Percentiles rank a stretch among this genome's conserved stretches.
Evolutionary conservation across 192 early-diverging fungal species (phyloP).

Genomic region (Phycomyces blakesleeanus): DNA sequence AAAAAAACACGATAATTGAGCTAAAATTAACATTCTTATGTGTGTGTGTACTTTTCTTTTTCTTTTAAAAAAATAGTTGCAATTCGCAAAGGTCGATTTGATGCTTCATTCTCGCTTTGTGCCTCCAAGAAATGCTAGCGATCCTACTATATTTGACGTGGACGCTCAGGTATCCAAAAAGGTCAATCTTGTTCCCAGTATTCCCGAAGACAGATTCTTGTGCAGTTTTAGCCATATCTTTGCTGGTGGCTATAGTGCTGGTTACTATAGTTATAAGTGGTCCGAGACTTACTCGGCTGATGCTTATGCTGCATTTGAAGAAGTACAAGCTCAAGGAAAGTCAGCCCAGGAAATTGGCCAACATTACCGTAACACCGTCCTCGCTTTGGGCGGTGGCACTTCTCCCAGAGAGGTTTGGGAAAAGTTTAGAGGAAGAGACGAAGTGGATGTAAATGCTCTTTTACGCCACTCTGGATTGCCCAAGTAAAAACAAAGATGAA

Average conservation of each 20-base stretch:
- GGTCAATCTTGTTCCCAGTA: slow-evolving; percentile 39
- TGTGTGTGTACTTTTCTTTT: not conserved
- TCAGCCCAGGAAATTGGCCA: slow-evolving; percentile 32
- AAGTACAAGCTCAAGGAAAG: slow-evolving; percentile 32
- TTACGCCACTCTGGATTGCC: slow-evolving; percentile 49
- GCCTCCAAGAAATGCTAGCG: slow-evolving; percentile 10
- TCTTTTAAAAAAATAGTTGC: slow-evolving; percentile 27
- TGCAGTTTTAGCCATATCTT: slow-evolving; percentile 60
- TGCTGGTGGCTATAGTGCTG: slow-evolving; percentile 54
- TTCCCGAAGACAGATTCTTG: slow-evolving; percentile 51
- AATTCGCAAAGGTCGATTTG: slow-evolving; percentile 50
- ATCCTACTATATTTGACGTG: slow-evolving; percentile 51
- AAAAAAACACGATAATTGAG: not conserved
- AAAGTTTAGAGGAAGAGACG: slow-evolving; percentile 47
- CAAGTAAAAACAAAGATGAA: not conserved
- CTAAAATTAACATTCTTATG: slow-evolving; percentile 1
- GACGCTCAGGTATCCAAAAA: slow-evolving; percentile 43
- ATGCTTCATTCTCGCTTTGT: slow-evolving; percentile 43
- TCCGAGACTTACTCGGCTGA: slow-evolving; percentile 61
- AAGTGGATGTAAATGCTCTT: slow-evolving; percentile 48
- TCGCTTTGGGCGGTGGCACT: slow-evolving; percentile 55
- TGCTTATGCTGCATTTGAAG: slow-evolving; percentile 56
- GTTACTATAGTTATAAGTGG: slow-evolving; percentile 65
- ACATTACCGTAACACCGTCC: slow-evolving; percentile 53
- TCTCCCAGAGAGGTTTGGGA: slow-evolving; percentile 51